Percentiles rank a stretch among this genome's conserved stretches.
phyloP scores from a whole-genome alignment of 345 rosid genomes.

The Populus tremula region DNA sequence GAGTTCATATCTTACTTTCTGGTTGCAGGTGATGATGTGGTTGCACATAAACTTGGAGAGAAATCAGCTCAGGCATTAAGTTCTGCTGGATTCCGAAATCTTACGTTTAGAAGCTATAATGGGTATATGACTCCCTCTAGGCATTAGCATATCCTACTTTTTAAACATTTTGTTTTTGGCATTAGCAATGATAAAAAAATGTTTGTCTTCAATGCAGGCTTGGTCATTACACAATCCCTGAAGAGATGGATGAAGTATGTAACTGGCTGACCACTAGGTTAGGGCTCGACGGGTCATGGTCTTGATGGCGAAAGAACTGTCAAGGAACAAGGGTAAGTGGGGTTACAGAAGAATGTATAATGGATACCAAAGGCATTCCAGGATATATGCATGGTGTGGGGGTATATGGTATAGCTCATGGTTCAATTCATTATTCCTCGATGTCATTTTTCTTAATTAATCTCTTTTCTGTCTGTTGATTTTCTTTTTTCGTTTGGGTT shows the following conservation, averaged over 20 bases:
- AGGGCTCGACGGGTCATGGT: conserved; percentile 28
- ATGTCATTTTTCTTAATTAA: not conserved
- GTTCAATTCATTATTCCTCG: conserved; percentile 1
- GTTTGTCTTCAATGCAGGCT: conserved; percentile 27
- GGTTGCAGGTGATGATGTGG: conserved; percentile 62
- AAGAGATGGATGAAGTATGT: conserved; percentile 46
- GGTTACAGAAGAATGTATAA: not conserved
- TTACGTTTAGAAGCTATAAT: conserved; percentile 36
- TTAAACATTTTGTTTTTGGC: not conserved
- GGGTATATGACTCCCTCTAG: conserved; percentile 25
- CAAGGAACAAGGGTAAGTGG: not conserved
- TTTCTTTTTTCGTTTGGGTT: not conserved
- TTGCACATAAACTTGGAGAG: conserved; percentile 54
- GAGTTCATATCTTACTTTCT: conserved; percentile 4
- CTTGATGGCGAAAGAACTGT: not conserved
- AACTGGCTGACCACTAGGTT: conserved; percentile 35
- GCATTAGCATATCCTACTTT: not conserved
- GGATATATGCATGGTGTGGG: conserved; percentile 5
- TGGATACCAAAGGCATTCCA: not conserved
- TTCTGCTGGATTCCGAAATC: conserved; percentile 48
- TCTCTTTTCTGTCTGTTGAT: not conserved
- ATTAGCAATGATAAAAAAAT: not conserved
- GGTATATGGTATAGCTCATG: conserved; percentile 11
- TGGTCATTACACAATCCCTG: conserved; percentile 47
- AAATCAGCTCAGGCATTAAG: conserved; percentile 51